Evolutionary conservation across 1,284 basidiomycete genomes (phyloP), one percentile per base, ranked within the genome.

Genomic region (Ganoderma lingzhi): DNA sequence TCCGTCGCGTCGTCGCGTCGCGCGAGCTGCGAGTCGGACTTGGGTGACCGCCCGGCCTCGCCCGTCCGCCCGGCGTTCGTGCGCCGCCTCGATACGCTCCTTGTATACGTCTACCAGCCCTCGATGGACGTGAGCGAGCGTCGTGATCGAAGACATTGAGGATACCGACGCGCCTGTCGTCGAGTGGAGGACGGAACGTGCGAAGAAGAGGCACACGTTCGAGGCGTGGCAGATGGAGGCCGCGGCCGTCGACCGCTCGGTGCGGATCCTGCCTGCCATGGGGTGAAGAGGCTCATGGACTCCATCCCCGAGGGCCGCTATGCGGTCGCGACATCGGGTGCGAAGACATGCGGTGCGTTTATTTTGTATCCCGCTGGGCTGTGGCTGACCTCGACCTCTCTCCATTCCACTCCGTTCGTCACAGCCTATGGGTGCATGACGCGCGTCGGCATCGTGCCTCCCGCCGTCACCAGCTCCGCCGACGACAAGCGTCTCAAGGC

Each of bases 291-390:
- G 71, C 85, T 94, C 82, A 91, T 94, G 71, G 84, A 87, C 65
- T 89, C 90, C 12, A 84, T 94, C 65, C 93, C 93, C 9, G 80
- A 84, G 65, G 90, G 87, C 19, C 85, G 84, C 53, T 94, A 90
- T 73, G 92, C 92, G 6, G 90, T 94, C 32, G 93, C 92, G 2
- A 94, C 93, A 0, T 92, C 90, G 0, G 92, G 91, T 8, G 92
- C 92, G 0, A 90, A 89, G 78, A 93, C 90, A 0, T 93, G 93
- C 70, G 87, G 87, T 87, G 71, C 65, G 85, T 80, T 56, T n/a
- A n/a, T n/a, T n/a, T n/a, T n/a, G n/a, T n/a, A n/a, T n/a, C n/a
- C n/a, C n/a, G n/a, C n/a, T n/a, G n/a, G n/a, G n/a, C n/a, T n/a
- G n/a, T n/a, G n/a, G n/a, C n/a, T n/a, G n/a, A n/a, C n/a, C n/a